These are phyloP conservation scores for Penicillium psychrosexuale DNA, from an alignment of 2,329 filamentous ascomycete species.

Conservation along the genomic window DNA sequence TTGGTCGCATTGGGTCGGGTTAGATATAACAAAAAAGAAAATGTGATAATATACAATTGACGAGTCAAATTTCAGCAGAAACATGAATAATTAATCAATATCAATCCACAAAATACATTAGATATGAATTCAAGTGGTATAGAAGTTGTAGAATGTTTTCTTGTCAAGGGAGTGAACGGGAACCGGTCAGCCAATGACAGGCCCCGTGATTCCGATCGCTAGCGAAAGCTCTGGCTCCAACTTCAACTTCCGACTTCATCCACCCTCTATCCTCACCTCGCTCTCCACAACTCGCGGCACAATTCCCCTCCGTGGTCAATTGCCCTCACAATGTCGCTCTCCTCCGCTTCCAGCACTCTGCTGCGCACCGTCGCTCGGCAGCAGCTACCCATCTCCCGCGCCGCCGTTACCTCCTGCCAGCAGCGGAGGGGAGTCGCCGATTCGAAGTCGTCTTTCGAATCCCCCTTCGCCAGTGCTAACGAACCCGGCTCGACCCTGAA, in stretches of 20 bases:
- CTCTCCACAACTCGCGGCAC: slow-evolving; percentile 35
- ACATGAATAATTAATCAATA: not conserved
- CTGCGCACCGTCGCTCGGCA: slow-evolving; percentile 57
- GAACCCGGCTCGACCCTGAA: slow-evolving; percentile 56
- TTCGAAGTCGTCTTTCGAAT: slow-evolving; percentile 47
- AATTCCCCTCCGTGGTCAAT: slow-evolving; percentile 34
- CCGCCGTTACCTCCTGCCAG: slow-evolving; percentile 42
- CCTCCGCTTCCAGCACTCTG: slow-evolving; percentile 65
- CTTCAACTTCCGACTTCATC: slow-evolving; percentile 40
- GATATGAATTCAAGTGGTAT: not conserved
- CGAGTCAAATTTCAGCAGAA: not conserved
- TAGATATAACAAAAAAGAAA: slow-evolving; percentile 1
- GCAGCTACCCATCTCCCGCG: slow-evolving; percentile 44
- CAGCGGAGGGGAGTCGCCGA: slow-evolving; percentile 41
- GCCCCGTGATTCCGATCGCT: slow-evolving; percentile 42
- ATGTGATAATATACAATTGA: slow-evolving; percentile 3
- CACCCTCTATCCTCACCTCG: slow-evolving; percentile 30
- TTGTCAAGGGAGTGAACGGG: slow-evolving; percentile 15
- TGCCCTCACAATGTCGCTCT: slow-evolving; percentile 49
- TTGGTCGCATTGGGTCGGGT: slow-evolving; percentile 4
- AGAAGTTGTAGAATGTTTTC: slow-evolving; percentile 6
- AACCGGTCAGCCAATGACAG: slow-evolving; percentile 38
- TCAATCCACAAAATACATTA: not conserved
- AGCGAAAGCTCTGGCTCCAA: slow-evolving; percentile 43
- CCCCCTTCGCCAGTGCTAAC: slow-evolving; percentile 55